Percentiles rank a stretch among this genome's conserved stretches.
phyloP scores from a whole-genome alignment of 1,284 basidiomycete genomes.

The Austroboletus olivaceoglutinosus region DNA sequence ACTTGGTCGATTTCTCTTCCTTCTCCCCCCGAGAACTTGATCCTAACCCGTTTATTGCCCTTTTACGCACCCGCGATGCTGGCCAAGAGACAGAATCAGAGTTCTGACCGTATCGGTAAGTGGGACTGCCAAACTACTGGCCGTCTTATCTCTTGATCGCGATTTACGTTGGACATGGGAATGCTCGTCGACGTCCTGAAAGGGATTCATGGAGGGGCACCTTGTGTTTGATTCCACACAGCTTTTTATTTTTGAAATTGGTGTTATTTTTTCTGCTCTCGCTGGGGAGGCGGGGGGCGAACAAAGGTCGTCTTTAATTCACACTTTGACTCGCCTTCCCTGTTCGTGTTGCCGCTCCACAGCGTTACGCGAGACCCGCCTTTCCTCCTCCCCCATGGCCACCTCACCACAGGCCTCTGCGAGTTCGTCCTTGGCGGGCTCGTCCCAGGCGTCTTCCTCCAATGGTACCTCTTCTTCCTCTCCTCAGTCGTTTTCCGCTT shows the following conservation, averaged over 20 bases:
- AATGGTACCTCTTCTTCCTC: slow-evolving; percentile 22
- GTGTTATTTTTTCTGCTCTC: background rate
- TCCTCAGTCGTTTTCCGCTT: slow-evolving; percentile 1
- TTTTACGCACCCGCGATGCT: background rate
- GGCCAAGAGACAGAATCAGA: background rate
- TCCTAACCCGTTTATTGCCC: background rate
- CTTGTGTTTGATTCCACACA: background rate
- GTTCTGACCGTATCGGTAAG: background rate
- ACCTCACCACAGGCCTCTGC: background rate
- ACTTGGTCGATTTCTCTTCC: background rate
- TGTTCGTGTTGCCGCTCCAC: background rate
- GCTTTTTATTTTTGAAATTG: background rate
- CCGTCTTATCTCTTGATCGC: background rate
- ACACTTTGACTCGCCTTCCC: background rate
- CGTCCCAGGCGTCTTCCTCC: slow-evolving; percentile 7
- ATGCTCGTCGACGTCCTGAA: background rate
- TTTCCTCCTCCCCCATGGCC: slow-evolving; percentile 20
- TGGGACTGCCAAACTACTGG: background rate
- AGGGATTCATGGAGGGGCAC: background rate
- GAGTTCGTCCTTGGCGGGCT: background rate
- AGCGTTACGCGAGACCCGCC: background rate
- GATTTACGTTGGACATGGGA: background rate
- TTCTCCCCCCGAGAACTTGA: background rate
- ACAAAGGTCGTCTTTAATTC: background rate
- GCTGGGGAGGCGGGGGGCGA: background rate